Percentiles rank a stretch among this genome's conserved stretches.
These are phyloP conservation scores for Collybia nuda DNA, from an alignment of 768 basidiomycete species.

Conservation along the genomic window DNA sequence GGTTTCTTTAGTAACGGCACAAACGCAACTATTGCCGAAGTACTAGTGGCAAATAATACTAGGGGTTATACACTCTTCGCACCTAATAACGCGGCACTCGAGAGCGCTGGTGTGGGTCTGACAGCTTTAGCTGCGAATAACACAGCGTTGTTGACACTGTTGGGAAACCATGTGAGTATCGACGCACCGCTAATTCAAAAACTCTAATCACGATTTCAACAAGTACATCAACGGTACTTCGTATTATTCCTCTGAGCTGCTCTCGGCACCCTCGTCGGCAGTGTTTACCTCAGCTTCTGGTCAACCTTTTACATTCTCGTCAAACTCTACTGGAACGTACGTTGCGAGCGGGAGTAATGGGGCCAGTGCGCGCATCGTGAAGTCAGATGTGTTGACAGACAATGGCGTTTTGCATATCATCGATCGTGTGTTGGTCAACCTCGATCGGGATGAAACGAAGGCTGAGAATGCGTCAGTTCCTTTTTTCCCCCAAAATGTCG, in stretches of 20 bases:
- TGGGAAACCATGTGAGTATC: constrained; percentile 60
- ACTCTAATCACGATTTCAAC: constrained; percentile 24
- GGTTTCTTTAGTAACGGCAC: constrained; percentile 21
- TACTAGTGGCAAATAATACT: constrained; percentile 30
- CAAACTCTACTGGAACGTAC: constrained; percentile 59
- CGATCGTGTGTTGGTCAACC: constrained; percentile 50
- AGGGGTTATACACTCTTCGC: constrained; percentile 69
- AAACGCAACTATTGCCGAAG: constrained; percentile 32
- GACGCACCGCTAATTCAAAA: constrained; percentile 48
- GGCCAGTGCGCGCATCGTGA: constrained; percentile 50
- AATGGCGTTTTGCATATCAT: constrained; percentile 75
- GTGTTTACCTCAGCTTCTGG: constrained; percentile 53
- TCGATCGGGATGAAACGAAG: constrained; percentile 34
- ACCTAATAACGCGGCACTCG: constrained; percentile 54
- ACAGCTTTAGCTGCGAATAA: constrained; percentile 39
- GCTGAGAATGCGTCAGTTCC: constrained; percentile 55
- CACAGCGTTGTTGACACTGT: constrained; percentile 41
- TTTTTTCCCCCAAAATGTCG: neutral
- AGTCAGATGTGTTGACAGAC: constrained; percentile 55
- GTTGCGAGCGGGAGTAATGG: constrained; percentile 36
- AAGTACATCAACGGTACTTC: constrained; percentile 72
- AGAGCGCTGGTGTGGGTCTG: constrained; percentile 29
- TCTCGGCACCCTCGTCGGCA: constrained; percentile 1
- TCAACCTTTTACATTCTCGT: constrained; percentile 44
- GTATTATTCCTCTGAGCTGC: constrained; percentile 50